Evolutionary conservation across 2,329 filamentous ascomycete species (phyloP).

Genomic region (Colletotrichum sp.): DNA sequence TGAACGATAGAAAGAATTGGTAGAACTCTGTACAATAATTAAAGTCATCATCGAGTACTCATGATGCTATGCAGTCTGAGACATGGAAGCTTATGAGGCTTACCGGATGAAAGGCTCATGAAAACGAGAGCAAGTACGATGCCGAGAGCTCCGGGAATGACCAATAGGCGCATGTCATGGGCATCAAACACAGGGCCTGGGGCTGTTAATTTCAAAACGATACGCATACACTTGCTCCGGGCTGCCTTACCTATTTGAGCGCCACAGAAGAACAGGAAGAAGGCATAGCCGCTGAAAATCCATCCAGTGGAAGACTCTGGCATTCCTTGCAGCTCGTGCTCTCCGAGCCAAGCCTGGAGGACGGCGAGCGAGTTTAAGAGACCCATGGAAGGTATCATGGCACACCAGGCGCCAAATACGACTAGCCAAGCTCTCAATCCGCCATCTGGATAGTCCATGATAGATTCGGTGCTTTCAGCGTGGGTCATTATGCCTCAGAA

Average conservation of each 20-base stretch:
- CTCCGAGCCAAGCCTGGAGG: conserved; percentile 69
- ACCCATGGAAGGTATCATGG: conserved; percentile 68
- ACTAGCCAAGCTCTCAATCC: conserved; percentile 71
- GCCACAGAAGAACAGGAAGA: conserved; percentile 73
- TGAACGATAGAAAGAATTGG: conserved; percentile 45
- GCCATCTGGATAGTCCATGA: conserved; percentile 69
- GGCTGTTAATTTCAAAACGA: neutral
- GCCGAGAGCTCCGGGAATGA: neutral
- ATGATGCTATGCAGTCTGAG: neutral
- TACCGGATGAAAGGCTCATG: neutral
- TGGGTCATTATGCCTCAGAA: neutral
- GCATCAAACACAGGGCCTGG: neutral
- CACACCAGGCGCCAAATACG: conserved; percentile 72
- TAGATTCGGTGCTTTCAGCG: neutral
- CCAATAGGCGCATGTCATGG: neutral
- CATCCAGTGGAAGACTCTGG: conserved; percentile 67
- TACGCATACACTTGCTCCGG: neutral
- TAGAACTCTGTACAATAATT: neutral
- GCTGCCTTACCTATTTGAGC: conserved; percentile 61
- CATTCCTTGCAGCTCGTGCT: conserved; percentile 64
- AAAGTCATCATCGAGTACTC: neutral
- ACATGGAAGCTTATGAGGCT: neutral
- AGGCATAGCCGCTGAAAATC: conserved; percentile 76
- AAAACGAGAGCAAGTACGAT: neutral
- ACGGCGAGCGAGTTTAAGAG: conserved; percentile 70